Conservation (phyloP, 805 yeast species). For the Lipomyces yamanashiensis region DNA sequence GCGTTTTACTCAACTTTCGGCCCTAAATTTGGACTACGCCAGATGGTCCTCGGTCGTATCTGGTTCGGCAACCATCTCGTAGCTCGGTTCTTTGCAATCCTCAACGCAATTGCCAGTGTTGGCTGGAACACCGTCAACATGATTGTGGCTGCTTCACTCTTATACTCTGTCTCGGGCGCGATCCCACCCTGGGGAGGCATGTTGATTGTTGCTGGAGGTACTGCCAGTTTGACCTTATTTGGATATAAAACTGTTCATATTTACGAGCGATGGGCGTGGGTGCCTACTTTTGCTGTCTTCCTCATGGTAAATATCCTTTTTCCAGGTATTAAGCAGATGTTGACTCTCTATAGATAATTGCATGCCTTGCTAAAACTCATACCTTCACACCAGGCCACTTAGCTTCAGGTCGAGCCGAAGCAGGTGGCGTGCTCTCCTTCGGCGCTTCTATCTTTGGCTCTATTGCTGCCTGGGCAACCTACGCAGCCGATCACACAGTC, state of each 20-base stretch:
- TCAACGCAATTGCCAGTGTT: slow-evolving; percentile 82
- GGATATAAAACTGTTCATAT: slow-evolving; percentile 82
- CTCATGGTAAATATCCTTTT: slow-evolving; percentile 55
- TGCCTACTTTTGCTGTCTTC: slow-evolving; percentile 76
- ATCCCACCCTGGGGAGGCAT: slow-evolving; percentile 94
- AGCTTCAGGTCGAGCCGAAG: slow-evolving; percentile 66
- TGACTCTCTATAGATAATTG: slow-evolving; percentile 49
- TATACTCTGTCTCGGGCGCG: slow-evolving; percentile 70
- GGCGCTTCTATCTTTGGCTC: slow-evolving; percentile 86
- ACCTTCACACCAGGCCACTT: slow-evolving; percentile 63
- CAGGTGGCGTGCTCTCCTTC: slow-evolving; percentile 78
- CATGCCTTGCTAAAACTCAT: slow-evolving; percentile 68
- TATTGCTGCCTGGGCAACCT: slow-evolving; percentile 93
- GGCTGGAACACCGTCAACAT: slow-evolving; percentile 96
- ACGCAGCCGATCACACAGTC: slow-evolving; percentile 89
- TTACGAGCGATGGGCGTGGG: slow-evolving; percentile 89
- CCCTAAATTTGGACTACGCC: slow-evolving; percentile 82
- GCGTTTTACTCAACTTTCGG: slow-evolving; percentile 85
- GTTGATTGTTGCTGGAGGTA: slow-evolving; percentile 64
- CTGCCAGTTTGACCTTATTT: slow-evolving; percentile 75
- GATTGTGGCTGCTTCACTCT: slow-evolving; percentile 83
- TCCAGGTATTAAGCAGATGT: not conserved
- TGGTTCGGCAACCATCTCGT: slow-evolving; percentile 75
- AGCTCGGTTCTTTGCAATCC: slow-evolving; percentile 68
- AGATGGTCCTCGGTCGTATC: slow-evolving; percentile 78